Base-by-base conservation (phyloP, 176 grass and related monocot genomes). In the Canna indica region DNA sequence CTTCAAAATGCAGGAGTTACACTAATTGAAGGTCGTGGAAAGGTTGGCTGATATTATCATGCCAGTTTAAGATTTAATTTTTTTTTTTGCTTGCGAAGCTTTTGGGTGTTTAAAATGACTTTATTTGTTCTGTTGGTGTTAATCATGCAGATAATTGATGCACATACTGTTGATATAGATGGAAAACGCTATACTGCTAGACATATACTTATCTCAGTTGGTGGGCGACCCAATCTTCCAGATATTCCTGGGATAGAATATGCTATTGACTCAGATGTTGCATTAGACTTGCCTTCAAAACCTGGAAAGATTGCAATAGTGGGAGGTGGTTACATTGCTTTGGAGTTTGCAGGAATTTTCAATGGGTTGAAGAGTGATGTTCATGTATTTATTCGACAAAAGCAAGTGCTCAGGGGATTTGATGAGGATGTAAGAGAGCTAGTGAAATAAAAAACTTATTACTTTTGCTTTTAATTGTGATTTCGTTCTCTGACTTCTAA, bases 341-440 rank as follows among this genome's bases (percentile, higher is more conserved):
- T 91, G 75, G 88, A 91, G 56, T 91, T 87, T 72, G 85, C 85
- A 67, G 88, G 88, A 26, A 87, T 91, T 24, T 91, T 91, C 68
- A 87, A 77, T 82, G 88, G 88, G 53, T 87, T 91, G 69, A 87
- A 71, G 73, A 87, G 88, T 82, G 85, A 87, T 2, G 85, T 91
- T 42, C 88, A 91, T 85, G 81, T 91, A 69, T 91, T 91, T 78
- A 87, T 91, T 64, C 79, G 88, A 63, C 88, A 91, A 73, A 87
- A 82, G 35, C 80, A 91, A 74, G 81, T 91, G 27, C 80, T 91
- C 32, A 80, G 88, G 76, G 88, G 85, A 26, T 91, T 91, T 82
- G 88, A 91, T 87, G 88, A 91, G 70, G 88, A 91, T 82, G 88
- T 87, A 54, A 56, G 68, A 3, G 73, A 74, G 47, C 65, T 16